Conservation (phyloP, 306 rosid genomes). For the Cajanus cajan region DNA sequence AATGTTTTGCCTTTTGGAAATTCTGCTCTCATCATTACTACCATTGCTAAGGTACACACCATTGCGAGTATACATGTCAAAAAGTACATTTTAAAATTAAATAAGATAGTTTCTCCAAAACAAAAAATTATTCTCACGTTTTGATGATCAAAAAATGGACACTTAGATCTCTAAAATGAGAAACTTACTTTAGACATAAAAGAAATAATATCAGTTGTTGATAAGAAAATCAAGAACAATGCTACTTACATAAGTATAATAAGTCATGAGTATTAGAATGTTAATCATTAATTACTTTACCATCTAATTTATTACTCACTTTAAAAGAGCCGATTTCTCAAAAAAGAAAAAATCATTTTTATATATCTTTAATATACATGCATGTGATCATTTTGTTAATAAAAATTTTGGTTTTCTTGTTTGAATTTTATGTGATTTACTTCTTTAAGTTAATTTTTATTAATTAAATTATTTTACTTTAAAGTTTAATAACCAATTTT, state of each 20-base stretch:
- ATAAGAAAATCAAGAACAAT: no score
- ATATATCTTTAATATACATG: background rate
- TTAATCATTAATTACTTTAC: no score
- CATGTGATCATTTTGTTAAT: background rate
- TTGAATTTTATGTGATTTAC: no score
- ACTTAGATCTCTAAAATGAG: no score
- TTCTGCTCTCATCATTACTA: background rate
- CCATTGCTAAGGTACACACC: background rate
- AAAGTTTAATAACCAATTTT: background rate
- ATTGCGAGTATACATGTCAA: background rate
- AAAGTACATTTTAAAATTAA: background rate
- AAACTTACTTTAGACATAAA: background rate
- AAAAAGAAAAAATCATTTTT: background rate
- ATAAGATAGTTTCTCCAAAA: background rate
- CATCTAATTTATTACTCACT: no score
- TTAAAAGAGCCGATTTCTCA: no score
- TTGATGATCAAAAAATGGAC: background rate
- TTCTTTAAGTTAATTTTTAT: background rate
- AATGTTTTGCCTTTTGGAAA: slow-evolving; percentile 2
- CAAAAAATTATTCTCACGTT: background rate
- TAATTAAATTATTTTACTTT: background rate
- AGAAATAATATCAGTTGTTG: background rate
- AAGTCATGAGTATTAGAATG: no score
- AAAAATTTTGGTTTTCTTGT: no score
- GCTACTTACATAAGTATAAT: no score